These are phyloP conservation scores for Arxiozyma telluris DNA, from an alignment of 1,139 yeast genomes.

Conservation along the genomic window DNA sequence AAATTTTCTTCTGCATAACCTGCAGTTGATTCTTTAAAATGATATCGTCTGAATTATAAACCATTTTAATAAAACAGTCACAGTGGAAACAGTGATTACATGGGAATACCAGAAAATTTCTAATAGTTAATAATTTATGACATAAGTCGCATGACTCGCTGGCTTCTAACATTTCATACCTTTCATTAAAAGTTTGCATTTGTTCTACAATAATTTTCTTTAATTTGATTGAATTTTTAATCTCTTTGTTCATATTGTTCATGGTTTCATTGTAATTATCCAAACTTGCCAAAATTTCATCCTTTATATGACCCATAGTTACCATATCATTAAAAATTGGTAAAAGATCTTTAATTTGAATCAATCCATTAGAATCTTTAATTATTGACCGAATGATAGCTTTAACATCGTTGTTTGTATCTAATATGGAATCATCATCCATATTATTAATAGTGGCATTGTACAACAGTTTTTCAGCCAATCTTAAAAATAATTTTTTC, in stretches of 20 bases:
- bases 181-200: slow-evolving; percentile 41
- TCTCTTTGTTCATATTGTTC: slow-evolving; percentile 56
- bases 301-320: slow-evolving; percentile 73
- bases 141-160: slow-evolving; percentile 79
- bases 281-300: slow-evolving; percentile 69
- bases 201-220: slow-evolving; percentile 55
- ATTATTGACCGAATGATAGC: slow-evolving; percentile 33
- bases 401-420: slow-evolving; percentile 22
- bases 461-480: slow-evolving; percentile 45
- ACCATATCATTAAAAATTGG: slow-evolving; percentile 80
- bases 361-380: slow-evolving; percentile 43
- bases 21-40: slow-evolving; percentile 54
- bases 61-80: slow-evolving; percentile 64
- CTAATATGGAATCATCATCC: slow-evolving; percentile 2
- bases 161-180: slow-evolving; percentile 60
- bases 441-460: slow-evolving; percentile 10
- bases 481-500: slow-evolving; percentile 66
- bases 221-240: slow-evolving; percentile 62
- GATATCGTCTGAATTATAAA: slow-evolving; percentile 58
- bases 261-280: slow-evolving; percentile 64
- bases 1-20: slow-evolving; percentile 41
- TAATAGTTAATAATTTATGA: slow-evolving; percentile 53
- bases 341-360: slow-evolving; percentile 71
- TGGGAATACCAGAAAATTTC: slow-evolving; percentile 76
- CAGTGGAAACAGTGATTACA: slow-evolving; percentile 88